Evolutionary conservation across 495 filamentous ascomycete genomes (phyloP).

Genomic region (Amorphotheca resinae): DNA sequence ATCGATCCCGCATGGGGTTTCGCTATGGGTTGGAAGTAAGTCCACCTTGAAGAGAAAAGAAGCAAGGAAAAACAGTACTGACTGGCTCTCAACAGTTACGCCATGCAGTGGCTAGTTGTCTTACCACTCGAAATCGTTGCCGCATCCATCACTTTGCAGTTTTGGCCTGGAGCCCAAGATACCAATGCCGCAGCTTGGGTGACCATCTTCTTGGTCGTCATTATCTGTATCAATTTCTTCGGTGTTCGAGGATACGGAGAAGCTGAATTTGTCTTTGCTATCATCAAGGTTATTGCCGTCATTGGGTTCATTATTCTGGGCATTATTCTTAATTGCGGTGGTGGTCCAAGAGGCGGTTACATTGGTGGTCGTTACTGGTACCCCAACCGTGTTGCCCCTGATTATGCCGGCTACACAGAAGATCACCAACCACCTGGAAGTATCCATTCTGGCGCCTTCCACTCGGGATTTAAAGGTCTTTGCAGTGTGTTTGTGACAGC

Average conservation of each 20-base stretch:
- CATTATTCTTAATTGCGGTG: conserved; percentile 69
- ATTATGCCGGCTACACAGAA: conserved; percentile 9
- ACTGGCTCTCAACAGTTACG: conserved; percentile 44
- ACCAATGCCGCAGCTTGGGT: conserved; percentile 69
- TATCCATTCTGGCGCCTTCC: conserved; percentile 64
- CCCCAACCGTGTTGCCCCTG: conserved; percentile 39
- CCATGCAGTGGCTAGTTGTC: conserved; percentile 69
- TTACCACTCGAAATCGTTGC: conserved; percentile 86
- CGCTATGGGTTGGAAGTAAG: conserved; percentile 94
- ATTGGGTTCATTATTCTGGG: conserved; percentile 68
- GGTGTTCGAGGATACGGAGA: conserved; percentile 84
- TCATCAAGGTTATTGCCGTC: conserved; percentile 30
- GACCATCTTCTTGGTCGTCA: conserved; percentile 64
- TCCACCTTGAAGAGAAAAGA: conserved; percentile 21
- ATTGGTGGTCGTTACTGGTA: conserved; percentile 74
- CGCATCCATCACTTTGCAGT: conserved; percentile 76
- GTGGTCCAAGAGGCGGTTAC: conserved; percentile 56
- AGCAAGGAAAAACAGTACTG: conserved; percentile 33
- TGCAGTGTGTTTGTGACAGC: conserved; percentile 90
- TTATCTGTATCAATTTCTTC: conserved; percentile 74
- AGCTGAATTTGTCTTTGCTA: conserved; percentile 55
- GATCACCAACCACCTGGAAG: conserved; percentile 1
- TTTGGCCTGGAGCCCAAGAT: conserved; percentile 55
- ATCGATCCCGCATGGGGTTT: conserved; percentile 95
- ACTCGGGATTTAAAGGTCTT: conserved; percentile 87